A percentile compares a stretch with the other conserved stretches of the same genome.
These are phyloP conservation scores for Hydnomerulius pinastri DNA, from an alignment of 768 basidiomycete species.

Conservation along the genomic window DNA sequence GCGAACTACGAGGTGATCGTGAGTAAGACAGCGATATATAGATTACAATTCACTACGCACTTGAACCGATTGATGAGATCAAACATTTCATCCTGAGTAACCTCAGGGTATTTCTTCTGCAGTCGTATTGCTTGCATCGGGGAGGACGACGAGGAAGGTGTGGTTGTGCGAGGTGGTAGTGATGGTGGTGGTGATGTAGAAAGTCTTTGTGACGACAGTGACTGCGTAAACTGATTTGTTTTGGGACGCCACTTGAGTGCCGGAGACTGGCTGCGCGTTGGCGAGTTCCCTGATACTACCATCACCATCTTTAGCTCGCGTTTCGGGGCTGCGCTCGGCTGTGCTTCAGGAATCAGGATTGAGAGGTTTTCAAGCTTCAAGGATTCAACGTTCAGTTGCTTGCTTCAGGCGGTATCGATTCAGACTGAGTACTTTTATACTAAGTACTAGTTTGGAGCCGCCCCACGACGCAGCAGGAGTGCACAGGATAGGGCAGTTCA, in stretches of 20 bases:
- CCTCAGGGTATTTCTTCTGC: conserved; percentile 90
- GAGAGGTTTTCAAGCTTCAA: neutral
- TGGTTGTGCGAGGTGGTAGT: neutral
- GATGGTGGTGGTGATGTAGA: conserved; percentile 9
- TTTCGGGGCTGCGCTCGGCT: neutral
- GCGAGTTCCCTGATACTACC: neutral
- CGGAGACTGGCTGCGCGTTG: conserved; percentile 9
- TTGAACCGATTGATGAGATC: conserved; percentile 95
- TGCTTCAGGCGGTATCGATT: too few species aligned
- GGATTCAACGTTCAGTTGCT: neutral
- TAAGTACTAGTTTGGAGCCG: neutral
- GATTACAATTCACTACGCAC: conserved; percentile 58
- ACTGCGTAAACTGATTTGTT: conserved; percentile 13
- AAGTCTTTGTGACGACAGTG: conserved; percentile 3
- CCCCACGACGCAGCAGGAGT: neutral
- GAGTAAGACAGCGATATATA: neutral
- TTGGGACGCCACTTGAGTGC: conserved; percentile 15
- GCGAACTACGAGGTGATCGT: conserved; percentile 46
- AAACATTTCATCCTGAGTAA: conserved; percentile 92
- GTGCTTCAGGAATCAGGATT: neutral
- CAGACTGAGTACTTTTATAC: neutral
- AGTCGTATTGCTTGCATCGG: conserved; percentile 82
- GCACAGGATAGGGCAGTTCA: conserved; percentile 1
- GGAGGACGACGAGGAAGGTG: conserved; percentile 22
- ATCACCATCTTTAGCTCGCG: conserved; percentile 1